A percentile compares a stretch with the other conserved stretches of the same genome.
Evolutionary conservation across 2,329 filamentous ascomycete species (phyloP).

Genomic region (Helotiales sp.): DNA sequence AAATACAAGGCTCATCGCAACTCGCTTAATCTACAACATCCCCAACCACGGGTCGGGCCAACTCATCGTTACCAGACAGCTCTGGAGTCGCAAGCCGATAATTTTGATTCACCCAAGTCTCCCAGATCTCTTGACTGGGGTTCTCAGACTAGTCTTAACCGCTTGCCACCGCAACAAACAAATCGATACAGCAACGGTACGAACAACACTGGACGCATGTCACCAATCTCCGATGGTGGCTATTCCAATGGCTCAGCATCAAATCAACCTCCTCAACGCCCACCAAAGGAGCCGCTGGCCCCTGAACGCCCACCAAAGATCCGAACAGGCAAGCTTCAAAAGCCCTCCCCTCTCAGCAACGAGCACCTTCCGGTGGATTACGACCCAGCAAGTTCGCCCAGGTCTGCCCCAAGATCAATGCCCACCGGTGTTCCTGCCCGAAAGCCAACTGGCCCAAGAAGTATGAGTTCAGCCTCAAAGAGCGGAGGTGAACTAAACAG

Average conservation of each 20-base stretch:
- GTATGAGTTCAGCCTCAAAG: slow-evolving; percentile 40
- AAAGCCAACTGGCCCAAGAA: slow-evolving; percentile 44
- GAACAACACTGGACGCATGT: slow-evolving; percentile 38
- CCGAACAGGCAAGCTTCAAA: slow-evolving; percentile 57
- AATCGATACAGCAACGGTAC: slow-evolving; percentile 50
- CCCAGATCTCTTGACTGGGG: slow-evolving; percentile 67
- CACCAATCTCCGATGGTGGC: slow-evolving; percentile 41
- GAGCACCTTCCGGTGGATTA: slow-evolving; percentile 48
- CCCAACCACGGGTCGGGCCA: slow-evolving; percentile 75
- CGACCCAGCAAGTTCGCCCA: slow-evolving; percentile 32
- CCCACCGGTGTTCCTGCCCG: slow-evolving; percentile 40
- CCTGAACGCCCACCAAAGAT: slow-evolving; percentile 52
- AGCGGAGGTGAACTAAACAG: slow-evolving; percentile 39
- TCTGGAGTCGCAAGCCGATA: slow-evolving; percentile 73
- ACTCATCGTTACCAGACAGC: slow-evolving; percentile 76
- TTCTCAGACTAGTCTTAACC: slow-evolving; percentile 62
- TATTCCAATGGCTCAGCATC: slow-evolving; percentile 38
- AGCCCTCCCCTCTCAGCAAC: slow-evolving; percentile 60
- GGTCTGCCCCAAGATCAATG: slow-evolving; percentile 36
- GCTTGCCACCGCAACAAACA: slow-evolving; percentile 56
- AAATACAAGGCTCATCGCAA: slow-evolving; percentile 85
- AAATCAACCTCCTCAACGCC: slow-evolving; percentile 57
- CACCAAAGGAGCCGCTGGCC: slow-evolving; percentile 66
- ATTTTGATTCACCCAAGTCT: slow-evolving; percentile 64
- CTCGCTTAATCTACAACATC: slow-evolving; percentile 79